Evolutionary conservation across 2,329 filamentous ascomycete species (phyloP).

Genomic region (Colletotrichum aenigma): DNA sequence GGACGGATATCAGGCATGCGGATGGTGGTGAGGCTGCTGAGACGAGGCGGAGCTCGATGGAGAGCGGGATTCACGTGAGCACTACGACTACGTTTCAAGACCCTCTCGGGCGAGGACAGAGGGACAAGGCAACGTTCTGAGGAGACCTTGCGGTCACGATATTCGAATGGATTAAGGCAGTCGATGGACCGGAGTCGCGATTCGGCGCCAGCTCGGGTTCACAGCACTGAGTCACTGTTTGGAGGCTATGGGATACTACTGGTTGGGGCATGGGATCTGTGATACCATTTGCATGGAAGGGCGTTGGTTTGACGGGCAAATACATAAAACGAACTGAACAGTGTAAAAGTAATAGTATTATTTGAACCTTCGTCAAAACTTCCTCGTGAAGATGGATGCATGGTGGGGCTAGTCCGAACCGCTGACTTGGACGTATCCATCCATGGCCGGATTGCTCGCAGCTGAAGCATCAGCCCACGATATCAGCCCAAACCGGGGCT

Average conservation of each 20-base stretch:
- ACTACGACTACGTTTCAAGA: slow-evolving; percentile 19
- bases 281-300: neutral
- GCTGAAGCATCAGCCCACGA: neutral
- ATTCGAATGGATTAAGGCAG: neutral
- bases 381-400: neutral
- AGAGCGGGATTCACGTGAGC: slow-evolving; percentile 22
- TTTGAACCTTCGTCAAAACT: neutral
- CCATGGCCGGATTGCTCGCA: neutral
- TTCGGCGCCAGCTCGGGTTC: neutral
- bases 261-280: neutral
- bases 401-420: neutral
- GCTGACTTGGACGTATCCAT: neutral
- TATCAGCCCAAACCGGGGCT: neutral
- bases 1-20: slow-evolving; percentile 29
- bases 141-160: neutral
- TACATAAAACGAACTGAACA: neutral
- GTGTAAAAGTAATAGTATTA: neutral
- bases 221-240: neutral
- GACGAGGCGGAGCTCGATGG: neutral
- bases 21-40: neutral
- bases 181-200: neutral
- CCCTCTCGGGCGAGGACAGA: neutral
- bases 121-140: neutral
- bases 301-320: neutral
- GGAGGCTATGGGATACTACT: neutral